phyloP scores from a whole-genome alignment of 139 green algal species.

The Raphidocelis subcapitata region DNA sequence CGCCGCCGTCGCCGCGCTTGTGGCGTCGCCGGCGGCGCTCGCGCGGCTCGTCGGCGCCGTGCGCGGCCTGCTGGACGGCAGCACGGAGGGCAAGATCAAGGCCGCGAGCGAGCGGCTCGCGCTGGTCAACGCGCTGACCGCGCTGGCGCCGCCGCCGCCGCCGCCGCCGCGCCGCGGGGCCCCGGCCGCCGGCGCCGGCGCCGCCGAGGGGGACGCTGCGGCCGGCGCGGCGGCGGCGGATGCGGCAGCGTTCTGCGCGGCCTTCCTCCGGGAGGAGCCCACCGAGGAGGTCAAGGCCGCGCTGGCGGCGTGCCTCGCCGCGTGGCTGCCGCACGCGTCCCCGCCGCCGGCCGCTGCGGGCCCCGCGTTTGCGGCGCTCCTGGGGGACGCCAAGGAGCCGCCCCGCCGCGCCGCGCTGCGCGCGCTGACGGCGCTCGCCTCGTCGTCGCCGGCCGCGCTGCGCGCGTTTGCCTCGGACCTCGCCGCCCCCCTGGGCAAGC shows the following conservation, averaged over 20 bases:
- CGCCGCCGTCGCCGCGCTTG: constrained; percentile 36
- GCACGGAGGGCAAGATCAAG: constrained; percentile 69
- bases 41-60: constrained; percentile 31
- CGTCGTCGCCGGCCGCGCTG: constrained; percentile 16
- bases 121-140: constrained; percentile 44
- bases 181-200: not conserved
- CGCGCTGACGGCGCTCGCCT: constrained; percentile 15
- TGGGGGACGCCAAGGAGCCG: constrained; percentile 34
- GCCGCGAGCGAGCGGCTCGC: constrained; percentile 52
- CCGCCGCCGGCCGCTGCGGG: not conserved
- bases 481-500: constrained; percentile 30
- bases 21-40: constrained; percentile 35
- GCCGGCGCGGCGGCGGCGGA: not conserved
- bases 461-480: not conserved
- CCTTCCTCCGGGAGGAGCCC: constrained; percentile 33
- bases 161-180: not conserved
- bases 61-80: constrained; percentile 55
- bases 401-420: constrained; percentile 13
- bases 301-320: constrained; percentile 39
- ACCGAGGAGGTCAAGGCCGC: constrained; percentile 47
- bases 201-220: not conserved
- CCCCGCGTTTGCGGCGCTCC: constrained; percentile 13
- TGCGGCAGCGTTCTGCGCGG: constrained; percentile 21
- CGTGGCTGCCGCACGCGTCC: constrained; percentile 42
- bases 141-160: constrained; percentile 30